A percentile compares a stretch with the other conserved stretches of the same genome.
Conservation (phyloP, 139 green algal genomes). For the Desmodesmus armatus region DNA sequence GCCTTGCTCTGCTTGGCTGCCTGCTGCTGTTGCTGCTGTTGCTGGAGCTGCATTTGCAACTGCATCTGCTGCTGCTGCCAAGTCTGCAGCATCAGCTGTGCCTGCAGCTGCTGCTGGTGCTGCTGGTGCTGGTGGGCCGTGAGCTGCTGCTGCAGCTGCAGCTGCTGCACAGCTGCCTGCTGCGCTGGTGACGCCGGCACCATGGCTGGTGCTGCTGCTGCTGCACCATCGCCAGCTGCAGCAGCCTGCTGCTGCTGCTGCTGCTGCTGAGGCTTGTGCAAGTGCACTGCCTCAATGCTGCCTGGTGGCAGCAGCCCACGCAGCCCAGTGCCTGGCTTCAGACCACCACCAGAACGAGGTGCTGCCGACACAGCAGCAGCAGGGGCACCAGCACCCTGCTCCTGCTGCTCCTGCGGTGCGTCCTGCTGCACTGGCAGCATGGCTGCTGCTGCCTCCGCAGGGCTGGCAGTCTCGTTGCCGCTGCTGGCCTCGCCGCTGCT, state of each 20-base stretch:
- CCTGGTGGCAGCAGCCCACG: too few species aligned
- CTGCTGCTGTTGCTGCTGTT: neutral
- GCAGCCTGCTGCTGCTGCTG: neutral
- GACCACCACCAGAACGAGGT: too few species aligned
- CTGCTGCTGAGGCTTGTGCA: neutral
- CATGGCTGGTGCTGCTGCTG: neutral
- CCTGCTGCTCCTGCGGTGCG: too few species aligned
- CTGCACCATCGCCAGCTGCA: neutral
- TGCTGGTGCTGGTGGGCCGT: neutral
- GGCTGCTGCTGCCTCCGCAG: too few species aligned
- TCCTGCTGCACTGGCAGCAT: too few species aligned
- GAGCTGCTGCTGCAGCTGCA: conserved; percentile 17
- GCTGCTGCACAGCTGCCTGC: neutral
- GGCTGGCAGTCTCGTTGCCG: too few species aligned
- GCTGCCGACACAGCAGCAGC: too few species aligned
- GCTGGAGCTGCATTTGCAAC: neutral
- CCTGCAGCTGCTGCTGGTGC: conserved; percentile 16
- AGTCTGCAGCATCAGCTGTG: neutral
- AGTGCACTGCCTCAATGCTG: too few species aligned
- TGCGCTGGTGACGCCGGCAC: neutral
- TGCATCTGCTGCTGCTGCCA: neutral
- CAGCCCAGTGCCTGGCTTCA: too few species aligned
- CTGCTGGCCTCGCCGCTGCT: too few species aligned
- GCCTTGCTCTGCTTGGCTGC: neutral
- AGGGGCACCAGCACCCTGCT: too few species aligned